Evolutionary conservation across 495 filamentous ascomycete genomes (phyloP).

Genomic region (Cairneyella variabilis): DNA sequence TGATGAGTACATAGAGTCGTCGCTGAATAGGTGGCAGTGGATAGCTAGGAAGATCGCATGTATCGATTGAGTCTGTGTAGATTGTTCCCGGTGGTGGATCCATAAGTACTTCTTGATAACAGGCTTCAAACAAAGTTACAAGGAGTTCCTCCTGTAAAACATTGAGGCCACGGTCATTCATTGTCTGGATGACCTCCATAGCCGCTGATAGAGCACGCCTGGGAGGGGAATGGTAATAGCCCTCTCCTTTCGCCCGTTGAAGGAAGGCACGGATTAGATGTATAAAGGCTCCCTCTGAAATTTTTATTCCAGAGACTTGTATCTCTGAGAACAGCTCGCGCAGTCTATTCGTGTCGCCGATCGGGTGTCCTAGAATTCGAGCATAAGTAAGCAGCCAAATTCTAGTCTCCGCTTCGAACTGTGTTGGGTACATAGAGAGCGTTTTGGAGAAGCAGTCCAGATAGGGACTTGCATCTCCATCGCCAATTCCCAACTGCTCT

Average conservation of each 20-base stretch:
- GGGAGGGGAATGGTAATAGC: not conserved
- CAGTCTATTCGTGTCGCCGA: constrained; percentile 35
- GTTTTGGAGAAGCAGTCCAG: constrained; percentile 40
- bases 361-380: constrained; percentile 33
- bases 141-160: constrained; percentile 41
- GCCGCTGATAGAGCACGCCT: not conserved
- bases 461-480: constrained; percentile 44
- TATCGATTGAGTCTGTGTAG: constrained; percentile 1
- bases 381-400: constrained; percentile 39
- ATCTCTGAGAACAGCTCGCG: constrained; percentile 30
- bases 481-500: constrained; percentile 39
- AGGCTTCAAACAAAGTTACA: constrained; percentile 37
- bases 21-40: constrained; percentile 14
- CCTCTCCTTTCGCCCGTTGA: not conserved
- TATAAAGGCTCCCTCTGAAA: constrained; percentile 36
- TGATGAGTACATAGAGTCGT: constrained; percentile 27
- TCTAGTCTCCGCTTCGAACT: constrained; percentile 28
- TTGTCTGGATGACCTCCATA: constrained; percentile 35
- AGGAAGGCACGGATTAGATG: constrained; percentile 37
- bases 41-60: constrained; percentile 16
- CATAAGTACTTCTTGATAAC: not conserved
- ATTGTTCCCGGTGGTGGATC: not conserved
- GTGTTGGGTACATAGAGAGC: constrained; percentile 26
- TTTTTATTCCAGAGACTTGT: constrained; percentile 29
- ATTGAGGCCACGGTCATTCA: constrained; percentile 40